These are phyloP conservation scores for Ormosia semicastrata DNA, from an alignment of 306 rosid genomes.

Conservation along the genomic window DNA sequence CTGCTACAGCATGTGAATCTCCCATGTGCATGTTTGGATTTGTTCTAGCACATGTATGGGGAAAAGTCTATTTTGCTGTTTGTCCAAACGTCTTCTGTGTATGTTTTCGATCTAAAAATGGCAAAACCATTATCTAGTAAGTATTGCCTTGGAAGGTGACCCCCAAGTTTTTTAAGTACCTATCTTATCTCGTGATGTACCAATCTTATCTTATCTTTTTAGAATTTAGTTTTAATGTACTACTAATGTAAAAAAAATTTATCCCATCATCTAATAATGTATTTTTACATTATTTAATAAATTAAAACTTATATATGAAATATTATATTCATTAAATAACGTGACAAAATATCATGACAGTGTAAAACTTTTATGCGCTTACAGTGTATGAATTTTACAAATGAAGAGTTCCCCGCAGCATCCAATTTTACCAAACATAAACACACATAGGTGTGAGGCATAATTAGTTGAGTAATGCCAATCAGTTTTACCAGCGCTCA, in stretches of 20 bases:
- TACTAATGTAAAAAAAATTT: too few relatives aligned
- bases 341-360: too few relatives aligned
- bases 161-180: background rate
- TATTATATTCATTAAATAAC: too few relatives aligned
- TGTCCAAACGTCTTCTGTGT: background rate
- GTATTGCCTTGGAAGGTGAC: background rate
- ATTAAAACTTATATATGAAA: too few relatives aligned
- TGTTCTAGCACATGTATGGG: background rate
- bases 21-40: background rate
- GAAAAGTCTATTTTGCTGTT: background rate
- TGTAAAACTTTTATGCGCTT: too few relatives aligned
- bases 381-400: too few relatives aligned
- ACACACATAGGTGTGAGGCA: too few relatives aligned
- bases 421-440: too few relatives aligned
- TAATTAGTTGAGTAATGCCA: background rate
- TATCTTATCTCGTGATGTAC: background rate
- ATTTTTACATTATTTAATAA: too few relatives aligned
- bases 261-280: too few relatives aligned
- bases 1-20: background rate
- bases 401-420: too few relatives aligned
- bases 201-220: background rate
- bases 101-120: background rate
- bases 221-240: too few relatives aligned
- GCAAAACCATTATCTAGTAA: background rate
- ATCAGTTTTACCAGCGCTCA: background rate